Conservation (phyloP, 2,329 filamentous ascomycete genomes). For the Orbilia oligospora region DNA sequence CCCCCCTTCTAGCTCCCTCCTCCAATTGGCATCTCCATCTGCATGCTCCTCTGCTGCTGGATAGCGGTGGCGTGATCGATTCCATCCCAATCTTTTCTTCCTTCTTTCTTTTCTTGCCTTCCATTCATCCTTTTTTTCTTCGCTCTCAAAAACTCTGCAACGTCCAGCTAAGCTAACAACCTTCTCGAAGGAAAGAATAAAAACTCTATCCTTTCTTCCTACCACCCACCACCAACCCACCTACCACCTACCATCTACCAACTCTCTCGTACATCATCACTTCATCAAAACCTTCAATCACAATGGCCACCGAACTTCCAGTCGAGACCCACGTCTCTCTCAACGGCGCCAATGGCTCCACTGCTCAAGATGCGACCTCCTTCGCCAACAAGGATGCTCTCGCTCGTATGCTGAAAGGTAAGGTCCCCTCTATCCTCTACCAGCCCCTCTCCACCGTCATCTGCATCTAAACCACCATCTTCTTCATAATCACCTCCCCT, state of each 20-base stretch:
- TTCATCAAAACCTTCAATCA: slow-evolving; percentile 2
- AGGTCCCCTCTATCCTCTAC: neutral
- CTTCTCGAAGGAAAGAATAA: neutral
- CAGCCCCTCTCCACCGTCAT: neutral
- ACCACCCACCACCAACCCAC: neutral
- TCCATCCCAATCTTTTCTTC: neutral
- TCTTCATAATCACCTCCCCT: neutral
- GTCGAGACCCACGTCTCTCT: slow-evolving; percentile 40
- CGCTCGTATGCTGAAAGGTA: slow-evolving; percentile 96
- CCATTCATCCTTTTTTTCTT: neutral
- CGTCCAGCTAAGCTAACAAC: neutral
- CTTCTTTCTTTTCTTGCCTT: neutral
- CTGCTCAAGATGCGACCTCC: slow-evolving; percentile 69
- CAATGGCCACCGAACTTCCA: slow-evolving; percentile 55
- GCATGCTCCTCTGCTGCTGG: slow-evolving; percentile 7
- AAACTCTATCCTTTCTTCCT: neutral
- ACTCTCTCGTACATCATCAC: neutral
- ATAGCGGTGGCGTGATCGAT: slow-evolving; percentile 32
- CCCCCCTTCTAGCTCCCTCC: neutral
- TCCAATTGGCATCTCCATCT: slow-evolving; percentile 33
- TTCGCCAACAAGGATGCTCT: slow-evolving; percentile 95
- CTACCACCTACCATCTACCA: neutral
- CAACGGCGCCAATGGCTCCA: slow-evolving; percentile 63
- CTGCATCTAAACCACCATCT: neutral
- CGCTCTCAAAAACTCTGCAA: slow-evolving; percentile 20